Percentiles rank a stretch among this genome's conserved stretches.
Conservation (phyloP, 78 protist species). For the Anaeramoeba ignava region DNA sequence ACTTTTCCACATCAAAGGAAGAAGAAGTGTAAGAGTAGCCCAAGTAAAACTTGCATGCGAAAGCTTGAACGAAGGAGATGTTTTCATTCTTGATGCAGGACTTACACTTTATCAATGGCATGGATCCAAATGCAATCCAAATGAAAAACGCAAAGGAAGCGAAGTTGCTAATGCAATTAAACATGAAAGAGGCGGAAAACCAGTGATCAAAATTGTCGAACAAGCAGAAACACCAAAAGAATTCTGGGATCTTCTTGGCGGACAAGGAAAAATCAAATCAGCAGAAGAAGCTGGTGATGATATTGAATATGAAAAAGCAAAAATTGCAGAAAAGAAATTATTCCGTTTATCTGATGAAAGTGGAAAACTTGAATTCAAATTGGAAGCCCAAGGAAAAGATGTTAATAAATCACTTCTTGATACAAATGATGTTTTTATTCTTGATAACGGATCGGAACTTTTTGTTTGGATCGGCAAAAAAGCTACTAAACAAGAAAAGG, state of each 20-base stretch:
- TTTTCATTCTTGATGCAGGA: slow-evolving; percentile 35
- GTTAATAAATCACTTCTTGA: slow-evolving; percentile 16
- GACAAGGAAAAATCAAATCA: background rate
- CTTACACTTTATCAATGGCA: slow-evolving; percentile 26
- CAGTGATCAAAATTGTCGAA: background rate
- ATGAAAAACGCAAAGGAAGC: slow-evolving; percentile 32
- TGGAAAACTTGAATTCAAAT: background rate
- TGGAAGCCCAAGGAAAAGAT: background rate
- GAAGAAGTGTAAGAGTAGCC: slow-evolving; percentile 22
- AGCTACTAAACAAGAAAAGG: slow-evolving; percentile 19
- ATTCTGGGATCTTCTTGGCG: slow-evolving; percentile 30
- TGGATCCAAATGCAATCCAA: slow-evolving; percentile 13
- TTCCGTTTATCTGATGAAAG: slow-evolving; percentile 3
- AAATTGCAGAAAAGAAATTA: background rate
- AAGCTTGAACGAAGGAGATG: slow-evolving; percentile 50
- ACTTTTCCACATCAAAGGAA: slow-evolving; percentile 53
- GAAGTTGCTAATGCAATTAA: slow-evolving; percentile 17
- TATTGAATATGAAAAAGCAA: slow-evolving; percentile 5
- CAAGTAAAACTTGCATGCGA: slow-evolving; percentile 14
- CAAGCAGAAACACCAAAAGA: background rate
- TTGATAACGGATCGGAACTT: slow-evolving; percentile 32
- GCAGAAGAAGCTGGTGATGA: slow-evolving; percentile 37
- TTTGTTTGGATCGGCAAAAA: slow-evolving; percentile 50
- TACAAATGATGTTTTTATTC: slow-evolving; percentile 32
- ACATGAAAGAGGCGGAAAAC: slow-evolving; percentile 27